A percentile compares a stretch with the other conserved stretches of the same genome.
These are phyloP conservation scores for Leucoagaricus sp. DNA, from an alignment of 1,284 basidiomycete species.

Conservation along the genomic window DNA sequence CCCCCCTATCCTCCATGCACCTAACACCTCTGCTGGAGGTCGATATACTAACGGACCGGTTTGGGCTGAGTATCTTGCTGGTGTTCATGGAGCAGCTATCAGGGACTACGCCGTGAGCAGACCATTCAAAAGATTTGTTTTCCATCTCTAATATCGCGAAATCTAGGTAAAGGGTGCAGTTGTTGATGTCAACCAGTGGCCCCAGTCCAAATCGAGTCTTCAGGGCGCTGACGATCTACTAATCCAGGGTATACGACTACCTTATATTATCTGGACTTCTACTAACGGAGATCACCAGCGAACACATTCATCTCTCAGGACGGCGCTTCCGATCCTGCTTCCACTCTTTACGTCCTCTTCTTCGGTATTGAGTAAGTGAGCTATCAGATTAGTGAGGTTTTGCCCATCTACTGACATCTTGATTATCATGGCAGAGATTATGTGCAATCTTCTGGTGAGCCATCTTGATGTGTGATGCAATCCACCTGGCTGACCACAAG, in stretches of 20 bases:
- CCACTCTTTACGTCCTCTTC: slow-evolving; percentile 39
- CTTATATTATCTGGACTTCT: not conserved
- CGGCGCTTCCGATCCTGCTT: slow-evolving; percentile 23
- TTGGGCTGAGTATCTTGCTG: slow-evolving; percentile 39
- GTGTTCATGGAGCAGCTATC: slow-evolving; percentile 31
- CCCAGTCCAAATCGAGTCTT: slow-evolving; percentile 21
- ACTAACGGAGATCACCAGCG: slow-evolving; percentile 14
- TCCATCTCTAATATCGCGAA: slow-evolving; percentile 2
- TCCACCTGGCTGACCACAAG: not conserved
- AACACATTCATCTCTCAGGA: slow-evolving; percentile 23
- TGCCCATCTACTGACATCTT: not conserved
- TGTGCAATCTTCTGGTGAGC: slow-evolving; percentile 1
- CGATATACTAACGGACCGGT: slow-evolving; percentile 36
- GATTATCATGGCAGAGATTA: slow-evolving; percentile 13
- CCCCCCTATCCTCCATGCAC: slow-evolving; percentile 29
- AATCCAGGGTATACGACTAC: slow-evolving; percentile 1
- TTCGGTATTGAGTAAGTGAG: slow-evolving; percentile 37
- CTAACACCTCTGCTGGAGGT: slow-evolving; percentile 36
- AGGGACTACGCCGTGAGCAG: slow-evolving; percentile 45
- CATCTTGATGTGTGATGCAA: not conserved
- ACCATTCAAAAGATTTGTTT: not conserved
- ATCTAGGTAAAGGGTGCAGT: slow-evolving; percentile 35
- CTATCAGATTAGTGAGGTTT: not conserved
- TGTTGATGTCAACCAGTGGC: slow-evolving; percentile 37
- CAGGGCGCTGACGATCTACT: slow-evolving; percentile 8